Conservation (phyloP, 495 filamentous ascomycete species). For the Clavariopsis aquatica region DNA sequence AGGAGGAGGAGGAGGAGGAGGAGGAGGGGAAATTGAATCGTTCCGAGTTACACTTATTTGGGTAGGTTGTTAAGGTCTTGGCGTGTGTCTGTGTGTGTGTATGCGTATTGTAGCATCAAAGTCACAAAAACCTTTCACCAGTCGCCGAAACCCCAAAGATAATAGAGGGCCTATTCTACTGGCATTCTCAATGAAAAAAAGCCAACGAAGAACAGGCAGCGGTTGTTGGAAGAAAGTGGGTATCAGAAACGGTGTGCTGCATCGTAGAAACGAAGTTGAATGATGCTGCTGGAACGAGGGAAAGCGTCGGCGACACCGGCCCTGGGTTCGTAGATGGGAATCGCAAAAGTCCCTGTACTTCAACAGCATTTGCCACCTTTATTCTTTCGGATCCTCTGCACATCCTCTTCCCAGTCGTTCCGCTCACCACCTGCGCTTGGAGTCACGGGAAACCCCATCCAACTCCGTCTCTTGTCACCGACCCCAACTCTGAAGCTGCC, state of each 20-base stretch:
- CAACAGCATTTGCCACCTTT: slow-evolving; percentile 55
- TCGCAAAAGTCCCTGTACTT: slow-evolving; percentile 8
- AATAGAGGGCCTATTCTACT: not conserved
- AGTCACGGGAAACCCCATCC: slow-evolving; percentile 60
- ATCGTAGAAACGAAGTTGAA: not conserved
- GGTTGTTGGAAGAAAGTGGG: not conserved
- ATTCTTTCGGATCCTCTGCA: slow-evolving; percentile 42
- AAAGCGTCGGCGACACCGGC: not conserved
- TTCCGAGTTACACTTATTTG: no score
- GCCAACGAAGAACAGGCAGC: not conserved
- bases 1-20: no score
- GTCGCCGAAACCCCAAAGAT: no score
- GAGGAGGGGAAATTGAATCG: no score
- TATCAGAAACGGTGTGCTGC: slow-evolving; percentile 3
- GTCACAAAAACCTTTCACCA: no score
- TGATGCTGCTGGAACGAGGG: not conserved
- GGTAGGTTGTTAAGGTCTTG: no score
- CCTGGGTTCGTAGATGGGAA: not conserved
- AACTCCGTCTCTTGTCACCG: slow-evolving; percentile 61
- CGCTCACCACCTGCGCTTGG: slow-evolving; percentile 45
- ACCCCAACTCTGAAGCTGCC: slow-evolving; percentile 63
- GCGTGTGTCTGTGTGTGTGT: no score
- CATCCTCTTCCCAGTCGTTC: slow-evolving; percentile 40
- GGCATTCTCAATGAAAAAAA: not conserved
- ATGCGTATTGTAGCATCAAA: no score